phyloP scores from a whole-genome alignment of 768 basidiomycete genomes.

The Mycena vulgaris region DNA sequence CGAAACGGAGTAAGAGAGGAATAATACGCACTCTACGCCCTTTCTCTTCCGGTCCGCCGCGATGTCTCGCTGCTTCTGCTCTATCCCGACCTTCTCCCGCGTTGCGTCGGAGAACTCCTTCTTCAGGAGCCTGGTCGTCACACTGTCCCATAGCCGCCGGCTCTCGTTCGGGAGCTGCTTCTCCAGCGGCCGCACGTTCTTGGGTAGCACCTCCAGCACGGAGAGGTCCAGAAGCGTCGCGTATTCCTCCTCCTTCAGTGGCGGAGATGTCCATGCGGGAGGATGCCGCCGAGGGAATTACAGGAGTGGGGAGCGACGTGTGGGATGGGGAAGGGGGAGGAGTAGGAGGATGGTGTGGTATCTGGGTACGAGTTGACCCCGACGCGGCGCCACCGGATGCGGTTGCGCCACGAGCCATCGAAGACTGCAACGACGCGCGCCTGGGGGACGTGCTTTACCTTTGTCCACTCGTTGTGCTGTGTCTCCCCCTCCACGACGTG shows the following conservation, averaged over 20 bases:
- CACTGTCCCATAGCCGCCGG: constrained; percentile 87
- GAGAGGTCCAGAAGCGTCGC: constrained; percentile 83
- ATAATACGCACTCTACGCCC: constrained; percentile 77
- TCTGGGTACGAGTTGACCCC: constrained; percentile 61
- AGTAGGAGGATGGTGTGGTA: constrained; percentile 58
- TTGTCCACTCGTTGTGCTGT: constrained; percentile 81
- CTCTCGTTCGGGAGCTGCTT: constrained; percentile 88
- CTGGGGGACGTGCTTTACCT: constrained; percentile 91
- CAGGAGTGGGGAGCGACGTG: constrained; percentile 54
- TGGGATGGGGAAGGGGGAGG: constrained; percentile 67
- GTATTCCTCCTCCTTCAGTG: constrained; percentile 67
- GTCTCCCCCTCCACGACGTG: constrained; percentile 78
- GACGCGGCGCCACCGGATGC: constrained; percentile 84
- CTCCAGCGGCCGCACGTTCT: constrained; percentile 86
- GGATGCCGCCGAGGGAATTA: constrained; percentile 53
- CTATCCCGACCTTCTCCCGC: constrained; percentile 90
- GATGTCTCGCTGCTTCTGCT: constrained; percentile 93
- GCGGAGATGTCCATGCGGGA: constrained; percentile 63
- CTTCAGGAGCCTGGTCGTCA: constrained; percentile 79
- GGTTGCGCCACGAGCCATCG: constrained; percentile 91
- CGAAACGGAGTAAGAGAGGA: not conserved
- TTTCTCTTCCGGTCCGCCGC: constrained; percentile 90
- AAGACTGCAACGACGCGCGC: constrained; percentile 84
- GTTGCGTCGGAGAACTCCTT: constrained; percentile 96
- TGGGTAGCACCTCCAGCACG: constrained; percentile 80